phyloP scores from a whole-genome alignment of 2,329 filamentous ascomycete genomes.

The Talaromyces piceae region DNA sequence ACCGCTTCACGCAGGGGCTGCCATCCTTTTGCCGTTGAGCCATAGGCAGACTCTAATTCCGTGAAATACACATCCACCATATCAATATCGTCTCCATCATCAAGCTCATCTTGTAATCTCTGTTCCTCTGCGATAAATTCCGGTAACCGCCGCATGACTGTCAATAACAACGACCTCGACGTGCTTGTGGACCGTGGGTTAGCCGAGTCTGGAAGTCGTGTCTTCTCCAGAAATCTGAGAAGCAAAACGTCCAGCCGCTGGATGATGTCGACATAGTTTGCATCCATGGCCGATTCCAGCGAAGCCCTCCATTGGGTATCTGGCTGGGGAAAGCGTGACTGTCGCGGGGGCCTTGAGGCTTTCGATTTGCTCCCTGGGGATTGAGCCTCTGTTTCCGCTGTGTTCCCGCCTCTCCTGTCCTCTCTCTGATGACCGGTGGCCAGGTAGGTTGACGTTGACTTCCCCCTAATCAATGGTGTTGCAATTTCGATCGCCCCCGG shows the following conservation, averaged over 20 bases:
- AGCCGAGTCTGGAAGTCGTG: conserved; percentile 13
- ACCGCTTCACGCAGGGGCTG: conserved; percentile 34
- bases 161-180: conserved; percentile 32
- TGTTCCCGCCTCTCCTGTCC: conserved; percentile 4
- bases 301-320: conserved; percentile 29
- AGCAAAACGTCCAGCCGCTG: conserved; percentile 28
- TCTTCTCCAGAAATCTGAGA: conserved; percentile 31
- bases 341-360: conserved; percentile 16
- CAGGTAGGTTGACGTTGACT: conserved; percentile 16
- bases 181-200: conserved; percentile 13
- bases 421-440: background rate
- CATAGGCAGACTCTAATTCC: conserved; percentile 33
- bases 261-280: conserved; percentile 28
- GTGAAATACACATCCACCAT: conserved; percentile 37
- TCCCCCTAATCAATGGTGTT: conserved; percentile 35
- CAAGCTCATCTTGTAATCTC: conserved; percentile 23
- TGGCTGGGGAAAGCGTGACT: conserved; percentile 21
- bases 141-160: conserved; percentile 28
- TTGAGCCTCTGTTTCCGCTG: background rate
- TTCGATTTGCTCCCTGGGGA: background rate
- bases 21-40: conserved; percentile 29
- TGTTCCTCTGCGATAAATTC: conserved; percentile 34
- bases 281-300: conserved; percentile 24
- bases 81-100: conserved; percentile 28
- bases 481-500: conserved; percentile 37